Evolutionary conservation across 495 filamentous ascomycete species (phyloP).

Genomic region (Echria macrotheca): DNA sequence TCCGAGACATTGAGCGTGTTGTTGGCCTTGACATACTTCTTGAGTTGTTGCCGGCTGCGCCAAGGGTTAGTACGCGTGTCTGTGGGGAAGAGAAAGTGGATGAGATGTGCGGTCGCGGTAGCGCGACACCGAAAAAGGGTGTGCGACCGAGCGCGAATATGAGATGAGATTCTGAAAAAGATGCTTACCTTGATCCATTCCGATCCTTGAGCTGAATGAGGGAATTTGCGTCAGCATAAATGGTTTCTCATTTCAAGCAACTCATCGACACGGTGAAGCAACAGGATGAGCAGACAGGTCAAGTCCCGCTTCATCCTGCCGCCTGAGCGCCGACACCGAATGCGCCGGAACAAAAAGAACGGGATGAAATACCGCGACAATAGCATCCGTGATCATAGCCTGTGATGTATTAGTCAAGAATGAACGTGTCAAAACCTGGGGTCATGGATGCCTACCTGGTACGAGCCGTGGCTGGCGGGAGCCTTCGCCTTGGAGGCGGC

Average conservation of each 20-base stretch:
- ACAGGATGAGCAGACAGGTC: constrained; percentile 17
- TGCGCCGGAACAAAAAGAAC: constrained; percentile 37
- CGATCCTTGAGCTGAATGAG: constrained; percentile 57
- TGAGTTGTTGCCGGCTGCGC: constrained; percentile 82
- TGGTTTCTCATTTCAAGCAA: constrained; percentile 16
- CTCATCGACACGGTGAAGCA: constrained; percentile 2
- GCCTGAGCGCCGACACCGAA: constrained; percentile 16
- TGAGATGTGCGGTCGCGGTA: background rate
- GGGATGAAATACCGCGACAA: constrained; percentile 53
- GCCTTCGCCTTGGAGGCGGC: constrained; percentile 53
- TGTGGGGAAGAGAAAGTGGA: constrained; percentile 6
- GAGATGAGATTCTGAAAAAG: constrained; percentile 1
- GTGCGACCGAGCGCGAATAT: background rate
- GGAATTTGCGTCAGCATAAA: constrained; percentile 40
- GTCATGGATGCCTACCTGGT: constrained; percentile 47
- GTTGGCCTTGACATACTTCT: constrained; percentile 97
- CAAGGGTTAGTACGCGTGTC: constrained; percentile 32
- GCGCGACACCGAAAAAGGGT: too few species aligned
- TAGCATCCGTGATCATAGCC: constrained; percentile 68
- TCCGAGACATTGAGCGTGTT: constrained; percentile 74
- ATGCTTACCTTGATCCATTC: constrained; percentile 57
- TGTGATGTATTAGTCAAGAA: constrained; percentile 37
- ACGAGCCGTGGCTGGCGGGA: constrained; percentile 44
- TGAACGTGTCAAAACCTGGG: constrained; percentile 12
- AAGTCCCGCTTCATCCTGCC: constrained; percentile 18